Conservation (phyloP, 2,329 filamentous ascomycete species). For the Aspergillus tanneri region DNA sequence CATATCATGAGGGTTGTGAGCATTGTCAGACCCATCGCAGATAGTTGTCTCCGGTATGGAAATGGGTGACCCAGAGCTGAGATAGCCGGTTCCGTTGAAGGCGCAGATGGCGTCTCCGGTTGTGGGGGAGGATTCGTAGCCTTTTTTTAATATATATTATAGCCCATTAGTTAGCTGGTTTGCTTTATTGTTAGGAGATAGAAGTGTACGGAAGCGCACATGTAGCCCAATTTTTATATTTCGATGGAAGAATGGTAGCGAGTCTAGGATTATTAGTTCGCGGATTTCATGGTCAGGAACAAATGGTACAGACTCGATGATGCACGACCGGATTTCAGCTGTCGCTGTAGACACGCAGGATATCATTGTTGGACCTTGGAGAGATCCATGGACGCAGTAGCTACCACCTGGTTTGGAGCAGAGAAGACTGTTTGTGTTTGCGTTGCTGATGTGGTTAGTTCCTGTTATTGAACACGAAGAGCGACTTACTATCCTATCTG, state of each 20-base stretch:
- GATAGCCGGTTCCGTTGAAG: conserved; percentile 28
- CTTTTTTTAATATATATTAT: conserved; percentile 7
- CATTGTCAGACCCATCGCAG: no score
- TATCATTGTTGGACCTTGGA: conserved; percentile 16
- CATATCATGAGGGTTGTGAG: no score
- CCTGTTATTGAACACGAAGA: background rate
- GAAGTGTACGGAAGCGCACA: conserved; percentile 12
- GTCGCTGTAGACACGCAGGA: conserved; percentile 14
- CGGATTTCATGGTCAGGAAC: background rate
- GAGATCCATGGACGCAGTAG: conserved; percentile 22
- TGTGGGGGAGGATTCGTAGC: conserved; percentile 14
- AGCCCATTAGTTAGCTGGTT: background rate
- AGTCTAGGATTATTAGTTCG: conserved; percentile 11
- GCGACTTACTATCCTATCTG: conserved; percentile 16
- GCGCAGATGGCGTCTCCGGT: conserved; percentile 26
- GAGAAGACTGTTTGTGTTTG: conserved; percentile 17
- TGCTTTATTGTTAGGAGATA: background rate
- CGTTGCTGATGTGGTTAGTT: conserved; percentile 13
- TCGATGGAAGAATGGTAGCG: conserved; percentile 14
- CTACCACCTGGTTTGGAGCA: conserved; percentile 19
- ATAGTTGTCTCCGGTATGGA: conserved; percentile 17
- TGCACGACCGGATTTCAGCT: conserved; percentile 20
- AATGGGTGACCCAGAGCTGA: conserved; percentile 1
- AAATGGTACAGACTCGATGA: conserved; percentile 17
- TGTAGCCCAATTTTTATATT: conserved; percentile 15